Evolutionary conservation across 495 filamentous ascomycete genomes (phyloP).

Genomic region (Daldinia concentrica): DNA sequence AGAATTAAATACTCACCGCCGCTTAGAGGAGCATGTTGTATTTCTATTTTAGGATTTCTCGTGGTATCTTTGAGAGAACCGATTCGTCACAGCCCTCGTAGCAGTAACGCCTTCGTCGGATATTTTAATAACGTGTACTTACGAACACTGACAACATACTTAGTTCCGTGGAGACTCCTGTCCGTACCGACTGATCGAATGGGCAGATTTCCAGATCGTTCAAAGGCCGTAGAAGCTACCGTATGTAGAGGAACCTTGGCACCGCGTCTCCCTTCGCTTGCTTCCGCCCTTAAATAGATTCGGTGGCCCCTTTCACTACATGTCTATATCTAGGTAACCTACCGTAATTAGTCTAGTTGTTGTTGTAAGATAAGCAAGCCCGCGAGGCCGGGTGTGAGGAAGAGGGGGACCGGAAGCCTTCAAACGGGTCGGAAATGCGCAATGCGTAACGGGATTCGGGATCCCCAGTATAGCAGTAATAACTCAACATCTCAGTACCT

Average conservation of each 20-base stretch:
- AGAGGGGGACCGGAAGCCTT: constrained; percentile 8
- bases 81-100: neutral
- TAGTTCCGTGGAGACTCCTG: neutral
- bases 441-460: constrained; percentile 37
- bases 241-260: constrained; percentile 14
- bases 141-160: neutral
- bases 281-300: constrained; percentile 35
- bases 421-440: constrained; percentile 19
- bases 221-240: constrained; percentile 8
- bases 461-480: constrained; percentile 36
- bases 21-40: neutral
- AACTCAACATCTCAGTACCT: no score
- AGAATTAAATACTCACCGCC: neutral
- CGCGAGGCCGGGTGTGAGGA: constrained; percentile 15
- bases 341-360: constrained; percentile 21
- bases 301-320: constrained; percentile 14
- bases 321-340: constrained; percentile 25
- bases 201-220: constrained; percentile 10
- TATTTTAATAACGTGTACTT: neutral
- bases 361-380: constrained; percentile 26
- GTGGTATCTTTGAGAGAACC: neutral
- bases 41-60: neutral
- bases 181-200: neutral
- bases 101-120: neutral
- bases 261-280: constrained; percentile 28